phyloP scores from a whole-genome alignment of 2,329 filamentous ascomycete species.

The Sporothrix mexicana region DNA sequence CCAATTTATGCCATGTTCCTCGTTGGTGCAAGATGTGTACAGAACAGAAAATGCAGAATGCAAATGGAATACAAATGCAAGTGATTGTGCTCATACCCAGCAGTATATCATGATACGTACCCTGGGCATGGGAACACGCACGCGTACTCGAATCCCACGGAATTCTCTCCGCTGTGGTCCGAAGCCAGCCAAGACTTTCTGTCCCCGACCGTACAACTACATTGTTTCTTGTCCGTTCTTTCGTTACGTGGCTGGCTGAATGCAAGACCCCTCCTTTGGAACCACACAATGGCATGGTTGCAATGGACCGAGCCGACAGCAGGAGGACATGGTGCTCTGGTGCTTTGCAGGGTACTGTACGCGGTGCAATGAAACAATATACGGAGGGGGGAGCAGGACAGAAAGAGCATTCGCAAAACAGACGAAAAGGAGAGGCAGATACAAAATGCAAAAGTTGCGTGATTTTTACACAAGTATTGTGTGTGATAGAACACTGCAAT shows the following conservation, averaged over 20 bases:
- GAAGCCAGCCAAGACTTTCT: background rate
- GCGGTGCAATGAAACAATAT: background rate
- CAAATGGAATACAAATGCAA: background rate
- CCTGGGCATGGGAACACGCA: background rate
- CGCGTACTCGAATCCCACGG: background rate
- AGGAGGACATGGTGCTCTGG: background rate
- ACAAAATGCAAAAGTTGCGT: background rate
- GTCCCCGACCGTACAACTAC: background rate
- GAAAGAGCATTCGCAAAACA: background rate
- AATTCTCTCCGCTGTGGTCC: background rate
- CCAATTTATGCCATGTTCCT: conserved; percentile 1
- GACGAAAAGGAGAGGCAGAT: background rate
- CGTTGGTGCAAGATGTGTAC: background rate
- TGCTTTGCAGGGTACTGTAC: background rate
- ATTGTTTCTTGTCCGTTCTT: background rate
- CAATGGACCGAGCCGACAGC: conserved; percentile 11
- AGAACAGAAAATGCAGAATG: background rate
- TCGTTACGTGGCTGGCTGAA: background rate
- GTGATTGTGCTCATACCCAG: no score
- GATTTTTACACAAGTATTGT: background rate
- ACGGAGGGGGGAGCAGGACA: background rate
- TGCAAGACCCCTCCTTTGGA: background rate
- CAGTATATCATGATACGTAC: background rate
- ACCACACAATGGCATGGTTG: background rate
- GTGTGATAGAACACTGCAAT: background rate